Evolutionary conservation across 1,139 yeast genomes (phyloP).

Genomic region (Yamadazyma triangularis): DNA sequence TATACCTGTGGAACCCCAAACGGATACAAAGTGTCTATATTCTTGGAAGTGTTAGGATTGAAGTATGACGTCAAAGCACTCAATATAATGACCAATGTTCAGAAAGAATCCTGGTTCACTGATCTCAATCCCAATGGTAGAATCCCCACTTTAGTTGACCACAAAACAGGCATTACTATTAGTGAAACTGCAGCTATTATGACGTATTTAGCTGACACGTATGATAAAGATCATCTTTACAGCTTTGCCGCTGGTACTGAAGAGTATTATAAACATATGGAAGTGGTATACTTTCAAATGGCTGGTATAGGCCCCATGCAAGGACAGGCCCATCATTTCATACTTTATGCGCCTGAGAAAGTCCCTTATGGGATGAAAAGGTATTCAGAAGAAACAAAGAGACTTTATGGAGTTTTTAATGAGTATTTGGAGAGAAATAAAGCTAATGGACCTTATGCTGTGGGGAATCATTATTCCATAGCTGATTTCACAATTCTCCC

Average conservation of each 20-base stretch:
- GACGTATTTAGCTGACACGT: slow-evolving; percentile 51
- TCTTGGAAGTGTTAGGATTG: slow-evolving; percentile 44
- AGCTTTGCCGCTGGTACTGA: slow-evolving; percentile 41
- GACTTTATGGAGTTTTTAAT: slow-evolving; percentile 53
- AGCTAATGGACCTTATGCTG: slow-evolving; percentile 48
- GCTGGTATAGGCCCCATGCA: slow-evolving; percentile 61
- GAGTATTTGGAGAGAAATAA: slow-evolving; percentile 33
- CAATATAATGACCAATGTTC: slow-evolving; percentile 34
- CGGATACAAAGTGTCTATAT: slow-evolving; percentile 48
- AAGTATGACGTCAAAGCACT: slow-evolving; percentile 43
- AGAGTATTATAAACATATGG: slow-evolving; percentile 47
- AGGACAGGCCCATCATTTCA: slow-evolving; percentile 54
- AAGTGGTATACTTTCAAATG: slow-evolving; percentile 52
- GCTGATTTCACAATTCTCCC: slow-evolving; percentile 50
- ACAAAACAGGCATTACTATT: slow-evolving; percentile 36
- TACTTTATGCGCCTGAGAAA: slow-evolving; percentile 39
- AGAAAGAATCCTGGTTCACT: slow-evolving; percentile 52
- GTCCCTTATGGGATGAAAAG: slow-evolving; percentile 51
- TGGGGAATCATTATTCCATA: slow-evolving; percentile 50
- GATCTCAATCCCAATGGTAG: slow-evolving; percentile 59
- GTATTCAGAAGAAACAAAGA: slow-evolving; percentile 44
- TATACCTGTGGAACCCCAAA: slow-evolving; percentile 55
- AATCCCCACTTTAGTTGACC: slow-evolving; percentile 53
- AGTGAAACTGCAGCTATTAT: slow-evolving; percentile 60
- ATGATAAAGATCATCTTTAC: slow-evolving; percentile 49